Evolutionary conservation across 2,329 filamentous ascomycete species (phyloP).

Genomic region (Ascomycota sp.): DNA sequence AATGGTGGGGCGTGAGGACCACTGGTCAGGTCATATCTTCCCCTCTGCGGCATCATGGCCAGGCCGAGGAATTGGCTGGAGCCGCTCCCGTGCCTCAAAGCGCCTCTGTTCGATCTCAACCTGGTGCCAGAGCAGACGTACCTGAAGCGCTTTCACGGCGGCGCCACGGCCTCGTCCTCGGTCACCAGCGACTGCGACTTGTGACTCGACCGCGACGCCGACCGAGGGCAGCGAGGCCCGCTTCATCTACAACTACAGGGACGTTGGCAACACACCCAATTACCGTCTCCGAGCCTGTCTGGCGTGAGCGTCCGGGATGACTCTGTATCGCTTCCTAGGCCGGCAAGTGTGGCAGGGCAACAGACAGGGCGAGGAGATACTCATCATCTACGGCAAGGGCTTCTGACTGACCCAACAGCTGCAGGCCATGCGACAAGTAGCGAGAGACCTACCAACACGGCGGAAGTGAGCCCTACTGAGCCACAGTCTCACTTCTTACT

Average conservation of each 20-base stretch:
- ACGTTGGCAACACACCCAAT: conserved; percentile 31
- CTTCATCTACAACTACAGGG: conserved; percentile 47
- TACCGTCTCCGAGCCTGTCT: conserved; percentile 37
- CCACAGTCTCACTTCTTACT: too few species aligned
- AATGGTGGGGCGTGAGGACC: background rate
- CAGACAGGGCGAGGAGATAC: conserved; percentile 38
- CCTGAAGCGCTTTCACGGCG: conserved; percentile 34
- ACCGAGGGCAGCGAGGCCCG: conserved; percentile 42
- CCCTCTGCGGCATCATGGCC: conserved; percentile 8
- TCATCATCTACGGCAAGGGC: conserved; percentile 48
- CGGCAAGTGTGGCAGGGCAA: too few species aligned
- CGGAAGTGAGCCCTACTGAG: too few species aligned
- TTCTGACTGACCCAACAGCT: too few species aligned
- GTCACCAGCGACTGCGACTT: conserved; percentile 36
- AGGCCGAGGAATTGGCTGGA: conserved; percentile 38
- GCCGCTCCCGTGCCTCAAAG: conserved; percentile 28
- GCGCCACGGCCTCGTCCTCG: conserved; percentile 10
- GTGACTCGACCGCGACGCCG: conserved; percentile 35
- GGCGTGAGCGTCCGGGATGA: conserved; percentile 33
- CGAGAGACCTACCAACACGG: too few species aligned
- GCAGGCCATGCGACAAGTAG: too few species aligned
- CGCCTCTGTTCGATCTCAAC: too few species aligned
- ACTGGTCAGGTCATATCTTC: background rate
- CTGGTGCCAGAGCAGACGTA: too few species aligned
- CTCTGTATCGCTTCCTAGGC: too few species aligned